Percentiles rank a stretch among this genome's conserved stretches.
phyloP scores from a whole-genome alignment of 768 basidiomycete species.

The Agrocybe pediades region DNA sequence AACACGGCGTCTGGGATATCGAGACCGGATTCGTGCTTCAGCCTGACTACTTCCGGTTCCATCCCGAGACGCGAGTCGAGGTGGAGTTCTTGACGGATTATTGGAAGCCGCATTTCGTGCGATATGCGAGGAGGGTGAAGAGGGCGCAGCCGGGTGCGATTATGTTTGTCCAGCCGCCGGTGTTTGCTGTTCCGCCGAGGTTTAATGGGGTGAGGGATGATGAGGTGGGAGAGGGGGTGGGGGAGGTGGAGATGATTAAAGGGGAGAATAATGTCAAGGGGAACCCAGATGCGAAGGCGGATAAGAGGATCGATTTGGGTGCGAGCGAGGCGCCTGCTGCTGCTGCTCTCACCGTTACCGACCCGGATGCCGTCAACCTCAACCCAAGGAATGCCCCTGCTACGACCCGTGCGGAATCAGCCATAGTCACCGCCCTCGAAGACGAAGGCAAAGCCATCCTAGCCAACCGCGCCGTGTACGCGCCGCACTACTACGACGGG shows the following conservation, averaged over 20 bases:
- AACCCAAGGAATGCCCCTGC: too few species aligned
- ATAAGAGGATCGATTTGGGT: too few species aligned
- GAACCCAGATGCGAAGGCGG: too few species aligned
- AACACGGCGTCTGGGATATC: slow-evolving; percentile 88
- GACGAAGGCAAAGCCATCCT: slow-evolving; percentile 19
- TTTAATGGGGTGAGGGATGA: slow-evolving; percentile 46
- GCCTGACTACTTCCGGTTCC: slow-evolving; percentile 72
- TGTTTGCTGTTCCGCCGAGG: slow-evolving; percentile 79
- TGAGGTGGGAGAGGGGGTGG: too few species aligned
- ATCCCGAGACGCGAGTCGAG: slow-evolving; percentile 40
- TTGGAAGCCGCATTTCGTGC: slow-evolving; percentile 72
- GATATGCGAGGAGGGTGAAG: slow-evolving; percentile 61
- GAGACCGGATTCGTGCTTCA: slow-evolving; percentile 64
- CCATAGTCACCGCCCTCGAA: too few species aligned
- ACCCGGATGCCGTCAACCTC: too few species aligned
- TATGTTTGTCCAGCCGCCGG: slow-evolving; percentile 89
- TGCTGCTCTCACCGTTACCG: too few species aligned
- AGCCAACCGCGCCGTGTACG: slow-evolving; percentile 70
- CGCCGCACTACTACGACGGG: slow-evolving; percentile 93
- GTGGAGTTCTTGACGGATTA: slow-evolving; percentile 78
- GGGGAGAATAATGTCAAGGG: background rate
- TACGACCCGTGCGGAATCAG: too few species aligned
- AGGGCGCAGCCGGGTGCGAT: slow-evolving; percentile 78
- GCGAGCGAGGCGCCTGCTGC: too few species aligned
- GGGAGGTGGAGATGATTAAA: background rate